Percentiles rank a stretch among this genome's conserved stretches.
Evolutionary conservation across 768 basidiomycete genomes (phyloP).

Genomic region (Boletus rufocinnamomeus): DNA sequence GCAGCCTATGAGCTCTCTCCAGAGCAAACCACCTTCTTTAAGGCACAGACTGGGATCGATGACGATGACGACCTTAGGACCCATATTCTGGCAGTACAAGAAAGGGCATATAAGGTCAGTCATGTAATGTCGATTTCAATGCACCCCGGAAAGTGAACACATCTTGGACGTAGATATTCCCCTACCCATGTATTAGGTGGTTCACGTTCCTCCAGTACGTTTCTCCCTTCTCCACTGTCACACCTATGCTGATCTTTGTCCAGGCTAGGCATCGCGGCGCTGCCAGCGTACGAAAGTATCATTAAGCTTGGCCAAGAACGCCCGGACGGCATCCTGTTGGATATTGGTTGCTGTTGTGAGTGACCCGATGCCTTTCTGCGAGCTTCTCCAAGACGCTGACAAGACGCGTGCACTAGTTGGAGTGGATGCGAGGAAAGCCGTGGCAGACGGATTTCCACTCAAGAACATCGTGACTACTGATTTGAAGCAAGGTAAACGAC

Average conservation of each 20-base stretch:
- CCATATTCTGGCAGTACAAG: conserved; percentile 35
- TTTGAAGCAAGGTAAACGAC: conserved; percentile 33
- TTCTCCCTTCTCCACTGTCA: too few species aligned
- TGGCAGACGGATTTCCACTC: too few species aligned
- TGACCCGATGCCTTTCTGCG: too few species aligned
- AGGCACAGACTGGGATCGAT: conserved; percentile 30
- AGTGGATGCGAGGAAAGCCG: too few species aligned
- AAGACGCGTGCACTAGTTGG: too few species aligned
- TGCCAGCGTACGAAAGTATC: conserved; percentile 24
- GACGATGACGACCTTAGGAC: conserved; percentile 28
- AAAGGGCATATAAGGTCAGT: background rate
- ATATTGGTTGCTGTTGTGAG: too few species aligned
- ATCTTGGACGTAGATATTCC: conserved; percentile 21
- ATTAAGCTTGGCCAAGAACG: too few species aligned
- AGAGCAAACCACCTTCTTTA: too few species aligned
- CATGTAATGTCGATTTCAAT: background rate
- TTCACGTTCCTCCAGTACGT: conserved; percentile 28
- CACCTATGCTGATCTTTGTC: background rate
- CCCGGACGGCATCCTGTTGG: too few species aligned
- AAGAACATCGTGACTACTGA: conserved; percentile 42
- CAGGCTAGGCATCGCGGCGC: conserved; percentile 15
- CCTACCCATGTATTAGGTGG: too few species aligned
- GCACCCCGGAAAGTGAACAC: background rate
- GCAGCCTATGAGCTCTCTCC: conserved; percentile 8
- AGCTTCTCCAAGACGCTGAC: too few species aligned